A percentile compares a stretch with the other conserved stretches of the same genome.
phyloP scores from a whole-genome alignment of 2,329 filamentous ascomycete species.

The Coniochaeta prunicola region DNA sequence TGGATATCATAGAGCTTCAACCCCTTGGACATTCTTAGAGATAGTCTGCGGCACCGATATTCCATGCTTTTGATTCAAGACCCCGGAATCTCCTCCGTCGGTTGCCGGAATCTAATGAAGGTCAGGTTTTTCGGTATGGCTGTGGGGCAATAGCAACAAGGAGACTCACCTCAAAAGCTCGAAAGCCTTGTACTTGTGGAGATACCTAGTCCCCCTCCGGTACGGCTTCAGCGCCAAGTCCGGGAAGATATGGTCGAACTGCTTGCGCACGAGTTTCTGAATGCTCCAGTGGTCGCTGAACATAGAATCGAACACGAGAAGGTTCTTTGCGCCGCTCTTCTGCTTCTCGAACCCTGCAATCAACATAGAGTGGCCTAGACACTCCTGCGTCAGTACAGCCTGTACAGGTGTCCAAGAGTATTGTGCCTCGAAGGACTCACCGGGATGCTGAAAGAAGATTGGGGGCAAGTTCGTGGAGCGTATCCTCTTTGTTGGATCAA shows the following conservation, averaged over 20 bases:
- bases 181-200: conserved; percentile 67
- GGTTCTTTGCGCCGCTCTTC: conserved; percentile 53
- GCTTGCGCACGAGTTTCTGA: conserved; percentile 44
- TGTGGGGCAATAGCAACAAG: conserved; percentile 7
- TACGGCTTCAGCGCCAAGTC: conserved; percentile 61
- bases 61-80: not conserved
- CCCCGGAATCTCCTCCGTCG: not conserved
- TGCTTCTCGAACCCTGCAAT: conserved; percentile 77
- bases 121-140: not conserved
- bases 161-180: conserved; percentile 64
- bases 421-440: conserved; percentile 26
- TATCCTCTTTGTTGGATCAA: conserved; percentile 52
- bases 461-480: conserved; percentile 67
- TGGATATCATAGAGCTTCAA: conserved; percentile 15
- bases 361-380: conserved; percentile 74
- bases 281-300: conserved; percentile 63
- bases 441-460: conserved; percentile 82
- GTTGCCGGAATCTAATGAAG: not conserved
- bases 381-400: not conserved
- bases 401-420: not conserved
- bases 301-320: conserved; percentile 86
- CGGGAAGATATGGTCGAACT: conserved; percentile 34
- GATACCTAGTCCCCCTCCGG: conserved; percentile 59
- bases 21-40: not conserved
- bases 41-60: not conserved